These are phyloP conservation scores for Lepidium aucheri DNA, from an alignment of 345 rosid genomes.

Conservation along the genomic window DNA sequence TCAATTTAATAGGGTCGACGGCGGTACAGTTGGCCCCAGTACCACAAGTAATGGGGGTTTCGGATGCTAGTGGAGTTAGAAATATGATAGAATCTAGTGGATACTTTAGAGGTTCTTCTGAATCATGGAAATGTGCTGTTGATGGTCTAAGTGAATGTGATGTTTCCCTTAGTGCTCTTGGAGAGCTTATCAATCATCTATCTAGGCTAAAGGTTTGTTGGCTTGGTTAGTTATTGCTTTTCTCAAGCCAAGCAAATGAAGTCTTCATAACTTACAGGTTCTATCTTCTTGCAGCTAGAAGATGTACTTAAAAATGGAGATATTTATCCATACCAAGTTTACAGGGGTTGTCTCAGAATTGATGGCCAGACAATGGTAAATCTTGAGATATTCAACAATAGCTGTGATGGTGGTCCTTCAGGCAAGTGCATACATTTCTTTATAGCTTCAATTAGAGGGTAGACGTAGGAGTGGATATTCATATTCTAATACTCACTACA, in stretches of 20 bases:
- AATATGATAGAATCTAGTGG: constrained; percentile 55
- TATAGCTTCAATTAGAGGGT: not conserved
- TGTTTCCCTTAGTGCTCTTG: constrained; percentile 58
- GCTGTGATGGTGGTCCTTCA: constrained; percentile 66
- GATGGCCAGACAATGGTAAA: constrained; percentile 93
- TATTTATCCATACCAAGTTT: constrained; percentile 72
- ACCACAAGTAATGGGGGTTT: constrained; percentile 36
- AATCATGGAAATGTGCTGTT: constrained; percentile 39
- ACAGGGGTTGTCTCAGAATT: constrained; percentile 73
- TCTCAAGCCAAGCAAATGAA: not conserved
- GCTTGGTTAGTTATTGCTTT: not conserved
- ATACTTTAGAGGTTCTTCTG: constrained; percentile 59
- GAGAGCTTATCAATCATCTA: constrained; percentile 68
- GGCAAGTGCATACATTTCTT: constrained; percentile 39
- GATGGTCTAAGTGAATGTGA: constrained; percentile 42
- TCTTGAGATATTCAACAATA: constrained; percentile 82
- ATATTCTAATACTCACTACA: not conserved
- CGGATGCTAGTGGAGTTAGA: constrained; percentile 59
- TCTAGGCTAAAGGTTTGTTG: constrained; percentile 79
- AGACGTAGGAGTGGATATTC: not conserved
- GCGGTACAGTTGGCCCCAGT: constrained; percentile 57
- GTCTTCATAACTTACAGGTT: constrained; percentile 2
- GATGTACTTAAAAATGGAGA: constrained; percentile 71
- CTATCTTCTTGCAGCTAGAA: constrained; percentile 44
- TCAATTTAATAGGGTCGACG: constrained; percentile 39